phyloP scores from a whole-genome alignment of 495 filamentous ascomycete species.

The Immersiella caudata region DNA sequence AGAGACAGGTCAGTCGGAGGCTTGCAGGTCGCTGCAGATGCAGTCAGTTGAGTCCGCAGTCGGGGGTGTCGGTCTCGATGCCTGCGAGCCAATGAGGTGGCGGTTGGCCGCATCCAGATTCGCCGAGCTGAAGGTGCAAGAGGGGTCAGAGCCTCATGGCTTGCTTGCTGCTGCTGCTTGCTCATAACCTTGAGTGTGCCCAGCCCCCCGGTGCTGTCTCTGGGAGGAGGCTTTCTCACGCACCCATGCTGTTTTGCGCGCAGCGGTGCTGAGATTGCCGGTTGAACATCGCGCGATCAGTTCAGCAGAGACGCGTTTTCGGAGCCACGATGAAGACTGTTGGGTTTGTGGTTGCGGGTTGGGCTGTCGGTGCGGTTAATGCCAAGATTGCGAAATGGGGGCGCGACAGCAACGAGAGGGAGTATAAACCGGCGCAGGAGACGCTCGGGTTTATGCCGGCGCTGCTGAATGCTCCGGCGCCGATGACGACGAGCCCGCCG shows the following conservation, averaged over 20 bases:
- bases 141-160: background rate
- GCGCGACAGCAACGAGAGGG: slow-evolving; percentile 15
- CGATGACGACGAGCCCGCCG: slow-evolving; percentile 19
- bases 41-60: background rate
- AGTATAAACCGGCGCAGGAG: slow-evolving; percentile 27
- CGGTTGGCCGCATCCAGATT: background rate
- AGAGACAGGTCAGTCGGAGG: background rate
- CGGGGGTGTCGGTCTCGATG: background rate
- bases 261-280: background rate
- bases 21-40: background rate
- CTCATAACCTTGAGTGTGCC: background rate
- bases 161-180: background rate
- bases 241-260: background rate
- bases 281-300: background rate
- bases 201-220: background rate
- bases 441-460: slow-evolving; percentile 30
- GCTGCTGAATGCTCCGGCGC: slow-evolving; percentile 19
- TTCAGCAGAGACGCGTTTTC: no score
- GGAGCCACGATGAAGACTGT: slow-evolving; percentile 23
- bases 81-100: background rate
- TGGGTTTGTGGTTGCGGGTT: slow-evolving; percentile 24
- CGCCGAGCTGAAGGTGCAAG: background rate
- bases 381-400: slow-evolving; percentile 31
- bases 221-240: background rate
- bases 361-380: slow-evolving; percentile 23